Conservation (phyloP, 768 basidiomycete genomes). For the Obba rivulosa region DNA sequence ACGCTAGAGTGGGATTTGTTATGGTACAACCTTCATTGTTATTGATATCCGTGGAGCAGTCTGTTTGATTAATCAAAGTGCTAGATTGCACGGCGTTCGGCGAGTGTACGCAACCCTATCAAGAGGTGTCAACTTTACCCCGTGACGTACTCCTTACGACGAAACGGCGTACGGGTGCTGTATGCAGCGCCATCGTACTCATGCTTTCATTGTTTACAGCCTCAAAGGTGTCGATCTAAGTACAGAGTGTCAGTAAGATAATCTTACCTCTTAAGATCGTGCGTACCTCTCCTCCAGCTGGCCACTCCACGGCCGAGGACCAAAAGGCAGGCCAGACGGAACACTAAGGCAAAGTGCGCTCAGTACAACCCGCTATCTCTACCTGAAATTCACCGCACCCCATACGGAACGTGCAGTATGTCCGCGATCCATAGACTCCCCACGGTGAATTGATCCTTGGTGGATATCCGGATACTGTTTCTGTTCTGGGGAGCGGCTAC, state of each 20-base stretch:
- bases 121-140: not conserved
- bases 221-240: constrained; percentile 63
- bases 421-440: constrained; percentile 64
- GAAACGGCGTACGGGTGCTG: constrained; percentile 37
- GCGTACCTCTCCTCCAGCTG: constrained; percentile 47
- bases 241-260: constrained; percentile 26
- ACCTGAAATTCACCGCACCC: constrained; percentile 23
- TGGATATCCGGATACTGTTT: constrained; percentile 61
- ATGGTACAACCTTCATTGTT: constrained; percentile 63
- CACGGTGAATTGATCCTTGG: constrained; percentile 47
- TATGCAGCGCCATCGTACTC: constrained; percentile 76
- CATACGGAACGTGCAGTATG: constrained; percentile 58
- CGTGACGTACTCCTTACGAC: not conserved
- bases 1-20: constrained; percentile 44
- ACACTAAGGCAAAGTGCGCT: constrained; percentile 37
- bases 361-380: not conserved
- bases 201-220: constrained; percentile 62
- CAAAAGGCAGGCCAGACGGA: constrained; percentile 70
- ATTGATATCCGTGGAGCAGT: constrained; percentile 54
- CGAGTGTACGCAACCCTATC: constrained; percentile 46
- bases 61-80: constrained; percentile 47
- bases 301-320: constrained; percentile 55
- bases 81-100: constrained; percentile 45
- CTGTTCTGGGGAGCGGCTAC: constrained; percentile 51
- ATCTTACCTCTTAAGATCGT: not conserved